Evolutionary conservation across 192 early-diverging fungal genomes (phyloP).

Genomic region (Podochytrium sp.): DNA sequence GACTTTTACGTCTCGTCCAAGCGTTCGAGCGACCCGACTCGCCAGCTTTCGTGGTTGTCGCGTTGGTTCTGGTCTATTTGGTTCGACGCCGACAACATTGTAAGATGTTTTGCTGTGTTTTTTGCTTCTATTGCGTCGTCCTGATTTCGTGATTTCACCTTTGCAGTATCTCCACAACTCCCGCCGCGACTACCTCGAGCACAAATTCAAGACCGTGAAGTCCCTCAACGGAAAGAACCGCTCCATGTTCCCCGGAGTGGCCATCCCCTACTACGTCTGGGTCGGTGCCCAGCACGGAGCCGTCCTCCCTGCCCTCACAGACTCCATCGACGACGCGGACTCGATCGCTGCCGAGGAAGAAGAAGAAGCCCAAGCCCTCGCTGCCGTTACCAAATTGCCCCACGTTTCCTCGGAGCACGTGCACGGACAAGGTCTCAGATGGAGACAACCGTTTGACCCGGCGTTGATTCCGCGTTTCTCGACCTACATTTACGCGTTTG

Average conservation of each 20-base stretch:
- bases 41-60: conserved; percentile 77
- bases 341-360: conserved; percentile 43
- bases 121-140: too few relatives aligned
- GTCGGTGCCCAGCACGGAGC: conserved; percentile 65
- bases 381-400: conserved; percentile 14
- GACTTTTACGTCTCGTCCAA: conserved; percentile 81
- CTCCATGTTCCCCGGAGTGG: conserved; percentile 72
- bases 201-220: conserved; percentile 79
- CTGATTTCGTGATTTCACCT: too few relatives aligned
- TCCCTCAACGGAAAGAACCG: conserved; percentile 72
- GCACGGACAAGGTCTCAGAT: conserved; percentile 54
- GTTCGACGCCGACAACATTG: conserved; percentile 86
- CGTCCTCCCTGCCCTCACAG: conserved; percentile 27
- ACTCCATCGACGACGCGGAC: conserved; percentile 32
- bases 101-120: too few relatives aligned
- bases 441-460: conserved; percentile 54
- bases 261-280: conserved; percentile 90
- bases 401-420: conserved; percentile 46
- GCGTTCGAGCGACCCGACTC: conserved; percentile 57
- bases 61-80: conserved; percentile 87
- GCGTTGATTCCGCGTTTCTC: conserved; percentile 67
- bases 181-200: conserved; percentile 84
- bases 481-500: conserved; percentile 86
- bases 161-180: conserved; percentile 74
- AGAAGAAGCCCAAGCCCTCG: conserved; percentile 4